phyloP scores from a whole-genome alignment of 2,329 filamentous ascomycete species.

The Cladosporium sp. region DNA sequence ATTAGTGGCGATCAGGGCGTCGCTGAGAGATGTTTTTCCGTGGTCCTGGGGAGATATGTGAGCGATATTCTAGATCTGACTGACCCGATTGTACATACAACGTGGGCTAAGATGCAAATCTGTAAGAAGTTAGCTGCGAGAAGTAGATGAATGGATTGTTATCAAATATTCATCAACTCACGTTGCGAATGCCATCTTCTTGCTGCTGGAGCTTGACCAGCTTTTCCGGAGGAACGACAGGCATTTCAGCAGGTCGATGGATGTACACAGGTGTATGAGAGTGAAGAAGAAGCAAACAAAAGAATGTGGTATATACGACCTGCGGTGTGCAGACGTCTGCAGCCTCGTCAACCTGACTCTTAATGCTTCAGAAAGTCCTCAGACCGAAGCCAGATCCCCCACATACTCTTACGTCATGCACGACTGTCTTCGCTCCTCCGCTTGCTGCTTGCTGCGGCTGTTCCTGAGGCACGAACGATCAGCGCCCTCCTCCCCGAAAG shows the following conservation, averaged over 20 bases:
- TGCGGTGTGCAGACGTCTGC: neutral
- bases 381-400: neutral
- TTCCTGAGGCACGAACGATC: neutral
- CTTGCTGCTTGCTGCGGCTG: no score
- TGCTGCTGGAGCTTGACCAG: conserved; percentile 85
- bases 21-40: conserved; percentile 95
- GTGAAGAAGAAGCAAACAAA: neutral
- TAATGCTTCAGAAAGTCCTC: neutral
- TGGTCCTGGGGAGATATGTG: conserved; percentile 56
- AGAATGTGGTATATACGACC: neutral
- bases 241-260: conserved; percentile 56
- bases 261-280: neutral
- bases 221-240: conserved; percentile 85
- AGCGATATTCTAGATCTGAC: conserved; percentile 49
- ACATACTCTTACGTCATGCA: neutral
- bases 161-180: conserved; percentile 53
- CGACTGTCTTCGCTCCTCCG: neutral
- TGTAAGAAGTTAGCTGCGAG: neutral
- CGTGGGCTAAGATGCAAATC: conserved; percentile 66
- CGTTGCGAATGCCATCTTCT: conserved; percentile 87
- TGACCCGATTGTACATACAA: neutral
- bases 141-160: neutral
- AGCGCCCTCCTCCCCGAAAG: neutral
- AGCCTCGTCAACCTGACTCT: neutral
- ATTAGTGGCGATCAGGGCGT: conserved; percentile 95